Evolutionary conservation across 768 basidiomycete genomes (phyloP), one percentile per base, ranked within the genome.

Genomic region (Lactarius vividus): DNA sequence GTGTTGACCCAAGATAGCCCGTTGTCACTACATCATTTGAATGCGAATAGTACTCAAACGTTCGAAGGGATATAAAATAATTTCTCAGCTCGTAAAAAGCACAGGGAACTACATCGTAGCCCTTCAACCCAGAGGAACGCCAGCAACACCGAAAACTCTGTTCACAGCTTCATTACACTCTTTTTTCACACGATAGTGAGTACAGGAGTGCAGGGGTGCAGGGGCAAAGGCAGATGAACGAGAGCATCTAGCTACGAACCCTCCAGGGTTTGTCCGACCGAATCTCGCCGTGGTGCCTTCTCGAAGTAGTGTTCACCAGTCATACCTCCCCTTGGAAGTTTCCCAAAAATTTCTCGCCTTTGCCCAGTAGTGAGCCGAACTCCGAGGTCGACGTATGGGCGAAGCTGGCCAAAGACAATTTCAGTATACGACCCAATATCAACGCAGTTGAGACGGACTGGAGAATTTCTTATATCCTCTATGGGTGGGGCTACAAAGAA

Each of bases 401-500:
- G 87, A 56, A 92, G 77, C 91, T 92, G 69, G 29, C 18, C 60
- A 9, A 42, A 57, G 15, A 69, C 52, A 37, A 53, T 53, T 44
- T 56, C 60, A 35, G 40, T 35, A 62, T 16, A 13, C 26, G 15
- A 37, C 26, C 29, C 9, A 16, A 23, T 15, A 54, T 4, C 29
- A 23, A 61, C 42, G 13, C 57, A 5, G 28, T 3, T 37, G 7
- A 31, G 28, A 79, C 88, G 71, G 71, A 89, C 88, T 46, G 80
- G 78, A n/a, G 84, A 84, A 37, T 74, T 77, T 33, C 79, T 75
- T 61, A 93, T 85, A 52, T 85, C 83, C 67, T 85, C 80, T 37
- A 91, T 75, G 18, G 85, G 81, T n/a, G 93, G 91, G 28, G 92
- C 90, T 44, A 96, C 86, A 68, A 88, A 94, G 58, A 92, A 84